Evolutionary conservation across 352 stramenopile species (phyloP).

Genomic region (Pythium apleroticum): DNA sequence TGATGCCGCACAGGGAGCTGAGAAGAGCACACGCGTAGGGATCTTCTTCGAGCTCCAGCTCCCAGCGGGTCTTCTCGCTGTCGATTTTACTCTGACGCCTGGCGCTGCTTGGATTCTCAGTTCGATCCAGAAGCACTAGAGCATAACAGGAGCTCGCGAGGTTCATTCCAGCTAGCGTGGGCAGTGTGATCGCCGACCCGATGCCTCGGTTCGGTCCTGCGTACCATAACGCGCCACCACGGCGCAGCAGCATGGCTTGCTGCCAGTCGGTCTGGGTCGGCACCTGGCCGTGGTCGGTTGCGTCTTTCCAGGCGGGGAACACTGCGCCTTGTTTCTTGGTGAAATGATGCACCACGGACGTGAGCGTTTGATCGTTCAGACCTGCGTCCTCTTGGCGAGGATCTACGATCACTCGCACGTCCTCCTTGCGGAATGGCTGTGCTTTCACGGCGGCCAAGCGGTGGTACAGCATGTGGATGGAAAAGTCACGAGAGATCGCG

Average conservation of each 20-base stretch:
- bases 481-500: conserved; percentile 64
- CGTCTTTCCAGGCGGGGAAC: conserved; percentile 59
- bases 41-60: conserved; percentile 66
- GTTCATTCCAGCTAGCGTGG: conserved; percentile 70
- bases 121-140: conserved; percentile 73
- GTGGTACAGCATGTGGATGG: conserved; percentile 66
- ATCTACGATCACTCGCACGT: conserved; percentile 68
- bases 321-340: conserved; percentile 30
- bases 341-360: conserved; percentile 43
- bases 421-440: conserved; percentile 51
- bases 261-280: conserved; percentile 74
- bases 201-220: conserved; percentile 68
- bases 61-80: conserved; percentile 66
- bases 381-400: conserved; percentile 53
- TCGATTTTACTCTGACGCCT: conserved; percentile 86
- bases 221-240: conserved; percentile 65
- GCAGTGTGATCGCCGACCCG: conserved; percentile 42
- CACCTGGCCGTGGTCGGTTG: conserved; percentile 54
- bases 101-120: conserved; percentile 71
- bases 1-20: conserved; percentile 76
- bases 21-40: conserved; percentile 63
- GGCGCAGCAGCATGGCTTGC: conserved; percentile 51
- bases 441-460: conserved; percentile 48
- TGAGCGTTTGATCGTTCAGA: conserved; percentile 42
- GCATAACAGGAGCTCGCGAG: conserved; percentile 59